Percentiles rank a stretch among this genome's conserved stretches.
Conservation (phyloP, 1,284 basidiomycete species). For the Ustilago loliicola region DNA sequence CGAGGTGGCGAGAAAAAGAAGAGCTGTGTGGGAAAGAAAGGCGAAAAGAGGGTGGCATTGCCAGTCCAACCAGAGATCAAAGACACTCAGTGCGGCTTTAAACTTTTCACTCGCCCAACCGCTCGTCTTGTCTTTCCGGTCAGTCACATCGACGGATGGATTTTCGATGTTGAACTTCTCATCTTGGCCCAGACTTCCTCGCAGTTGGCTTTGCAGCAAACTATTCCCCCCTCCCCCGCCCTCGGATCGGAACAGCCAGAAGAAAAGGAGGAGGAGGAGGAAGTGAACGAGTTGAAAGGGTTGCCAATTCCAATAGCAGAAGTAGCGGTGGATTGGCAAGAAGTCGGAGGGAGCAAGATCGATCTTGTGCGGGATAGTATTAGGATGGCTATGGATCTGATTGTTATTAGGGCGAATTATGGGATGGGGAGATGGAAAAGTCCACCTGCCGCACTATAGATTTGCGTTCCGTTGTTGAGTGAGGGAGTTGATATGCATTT, state of each 20-base stretch:
- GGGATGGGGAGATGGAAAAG: slow-evolving; percentile 76
- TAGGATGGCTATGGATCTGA: slow-evolving; percentile 87
- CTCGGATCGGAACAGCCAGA: neutral
- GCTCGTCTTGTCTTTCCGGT: slow-evolving; percentile 83
- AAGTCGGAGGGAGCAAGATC: slow-evolving; percentile 90
- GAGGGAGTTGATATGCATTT: neutral
- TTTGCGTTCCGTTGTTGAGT: neutral
- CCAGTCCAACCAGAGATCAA: slow-evolving; percentile 81
- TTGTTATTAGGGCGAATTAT: slow-evolving; percentile 86
- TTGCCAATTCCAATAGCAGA: slow-evolving; percentile 80
- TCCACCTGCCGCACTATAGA: slow-evolving; percentile 26
- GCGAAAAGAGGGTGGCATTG: slow-evolving; percentile 3
- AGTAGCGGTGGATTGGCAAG: slow-evolving; percentile 90
- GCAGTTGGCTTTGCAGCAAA: slow-evolving; percentile 15
- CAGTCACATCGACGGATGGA: slow-evolving; percentile 76
- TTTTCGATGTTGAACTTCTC: slow-evolving; percentile 94
- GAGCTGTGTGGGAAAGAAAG: neutral
- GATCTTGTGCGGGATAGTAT: slow-evolving; percentile 84
- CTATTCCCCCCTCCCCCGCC: neutral
- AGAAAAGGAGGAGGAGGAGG: slow-evolving; percentile 8
- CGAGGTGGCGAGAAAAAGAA: neutral
- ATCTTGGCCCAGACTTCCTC: slow-evolving; percentile 76
- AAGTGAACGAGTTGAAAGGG: slow-evolving; percentile 72
- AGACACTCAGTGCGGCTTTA: slow-evolving; percentile 97
- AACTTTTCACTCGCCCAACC: slow-evolving; percentile 81